Conservation (phyloP, 768 basidiomycete species). For the Obba rivulosa region DNA sequence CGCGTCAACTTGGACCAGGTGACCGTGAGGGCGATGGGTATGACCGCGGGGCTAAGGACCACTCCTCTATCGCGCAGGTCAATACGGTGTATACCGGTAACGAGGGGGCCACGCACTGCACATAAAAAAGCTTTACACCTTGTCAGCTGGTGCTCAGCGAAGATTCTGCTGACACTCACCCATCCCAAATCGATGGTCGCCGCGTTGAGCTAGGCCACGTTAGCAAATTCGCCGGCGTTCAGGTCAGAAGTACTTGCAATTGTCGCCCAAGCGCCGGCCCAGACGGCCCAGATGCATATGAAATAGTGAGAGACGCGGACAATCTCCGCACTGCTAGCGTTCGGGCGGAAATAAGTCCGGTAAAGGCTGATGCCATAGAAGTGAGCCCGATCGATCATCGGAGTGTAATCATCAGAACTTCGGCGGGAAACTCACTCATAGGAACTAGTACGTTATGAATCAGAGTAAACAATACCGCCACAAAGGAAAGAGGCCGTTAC, state of each 20-base stretch:
- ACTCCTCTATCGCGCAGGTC: constrained; percentile 32
- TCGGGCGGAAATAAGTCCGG: constrained; percentile 28
- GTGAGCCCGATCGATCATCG: too few species aligned
- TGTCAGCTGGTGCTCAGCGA: not conserved
- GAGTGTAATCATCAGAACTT: not conserved
- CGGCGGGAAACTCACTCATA: constrained; percentile 34
- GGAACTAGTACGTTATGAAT: constrained; percentile 25
- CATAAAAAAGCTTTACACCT: constrained; percentile 32
- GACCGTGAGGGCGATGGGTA: constrained; percentile 42
- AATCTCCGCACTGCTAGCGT: constrained; percentile 27
- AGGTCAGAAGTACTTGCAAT: constrained; percentile 19
- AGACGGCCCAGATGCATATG: constrained; percentile 31
- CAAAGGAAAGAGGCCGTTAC: constrained; percentile 8
- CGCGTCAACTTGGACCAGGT: constrained; percentile 41
- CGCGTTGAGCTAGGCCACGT: constrained; percentile 32
- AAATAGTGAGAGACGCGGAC: constrained; percentile 29
- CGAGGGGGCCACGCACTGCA: constrained; percentile 31
- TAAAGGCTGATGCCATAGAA: constrained; percentile 17
- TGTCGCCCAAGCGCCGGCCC: constrained; percentile 32
- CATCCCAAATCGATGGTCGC: constrained; percentile 42
- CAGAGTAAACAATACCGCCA: not conserved
- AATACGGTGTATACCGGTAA: not conserved
- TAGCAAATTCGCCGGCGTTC: not conserved
- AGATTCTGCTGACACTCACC: constrained; percentile 24
- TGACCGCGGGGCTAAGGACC: constrained; percentile 44